phyloP scores from a whole-genome alignment of 306 rosid species.

The Quercus gilva region DNA sequence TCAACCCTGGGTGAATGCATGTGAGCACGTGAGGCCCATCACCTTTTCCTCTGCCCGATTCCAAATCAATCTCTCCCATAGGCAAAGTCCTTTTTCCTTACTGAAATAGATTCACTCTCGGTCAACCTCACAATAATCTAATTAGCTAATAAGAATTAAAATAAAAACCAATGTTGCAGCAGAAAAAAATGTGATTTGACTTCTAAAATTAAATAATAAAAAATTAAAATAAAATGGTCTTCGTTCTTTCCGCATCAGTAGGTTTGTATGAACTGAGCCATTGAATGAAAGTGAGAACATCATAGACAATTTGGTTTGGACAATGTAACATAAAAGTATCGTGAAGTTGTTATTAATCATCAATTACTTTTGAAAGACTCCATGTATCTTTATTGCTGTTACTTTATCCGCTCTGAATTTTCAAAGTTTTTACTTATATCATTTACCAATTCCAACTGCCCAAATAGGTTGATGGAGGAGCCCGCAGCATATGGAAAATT shows the following conservation, averaged over 20 bases:
- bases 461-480: slow-evolving; percentile 90
- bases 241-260: background rate
- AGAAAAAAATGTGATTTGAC: too few species aligned
- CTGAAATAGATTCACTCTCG: too few species aligned
- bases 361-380: background rate
- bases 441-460: slow-evolving; percentile 18
- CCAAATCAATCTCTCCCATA: too few species aligned
- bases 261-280: background rate
- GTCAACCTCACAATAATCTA: too few species aligned
- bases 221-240: too few species aligned
- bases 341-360: background rate
- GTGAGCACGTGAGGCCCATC: too few species aligned
- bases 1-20: too few species aligned
- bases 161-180: too few species aligned
- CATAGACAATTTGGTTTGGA: background rate
- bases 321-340: background rate
- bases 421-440: background rate
- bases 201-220: too few species aligned
- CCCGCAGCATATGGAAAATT: slow-evolving; percentile 96
- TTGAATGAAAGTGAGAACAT: background rate
- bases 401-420: background rate
- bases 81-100: too few species aligned
- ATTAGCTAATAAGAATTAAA: too few species aligned
- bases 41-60: too few species aligned
- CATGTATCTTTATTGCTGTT: background rate